Evolutionary conservation across 805 yeast species (phyloP).

Genomic region (Teunomyces cretensis): DNA sequence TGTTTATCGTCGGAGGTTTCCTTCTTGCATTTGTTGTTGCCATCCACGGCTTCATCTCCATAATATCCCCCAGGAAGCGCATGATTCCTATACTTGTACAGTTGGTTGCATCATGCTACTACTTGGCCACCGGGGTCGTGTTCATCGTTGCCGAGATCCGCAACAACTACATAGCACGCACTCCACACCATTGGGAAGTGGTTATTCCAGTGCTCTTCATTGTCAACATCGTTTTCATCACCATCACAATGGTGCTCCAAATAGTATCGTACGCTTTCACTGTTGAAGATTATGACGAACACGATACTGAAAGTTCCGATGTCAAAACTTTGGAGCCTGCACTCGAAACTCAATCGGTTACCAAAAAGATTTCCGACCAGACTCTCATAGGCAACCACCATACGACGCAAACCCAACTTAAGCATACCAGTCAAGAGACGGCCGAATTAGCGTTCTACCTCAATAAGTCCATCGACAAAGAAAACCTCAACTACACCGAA

Average conservation of each 20-base stretch:
- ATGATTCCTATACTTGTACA: neutral
- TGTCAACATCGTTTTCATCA: slow-evolving; percentile 6
- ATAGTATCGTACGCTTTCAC: slow-evolving; percentile 2
- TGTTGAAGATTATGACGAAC: neutral
- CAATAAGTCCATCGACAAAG: slow-evolving; percentile 7
- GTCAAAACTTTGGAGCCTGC: neutral
- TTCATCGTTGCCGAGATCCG: slow-evolving; percentile 3
- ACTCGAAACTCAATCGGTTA: neutral
- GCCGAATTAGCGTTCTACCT: slow-evolving; percentile 7
- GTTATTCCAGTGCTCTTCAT: slow-evolving; percentile 5
- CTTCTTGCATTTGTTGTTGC: neutral
- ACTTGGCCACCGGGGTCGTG: slow-evolving; percentile 6
- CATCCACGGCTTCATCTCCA: neutral
- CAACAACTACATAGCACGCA: neutral
- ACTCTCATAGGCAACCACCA: slow-evolving; percentile 6
- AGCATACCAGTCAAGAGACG: slow-evolving; percentile 5
- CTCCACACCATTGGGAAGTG: slow-evolving; percentile 4
- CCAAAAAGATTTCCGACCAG: slow-evolving; percentile 12
- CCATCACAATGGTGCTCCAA: slow-evolving; percentile 2
- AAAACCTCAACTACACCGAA: slow-evolving; percentile 10
- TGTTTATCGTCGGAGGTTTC: slow-evolving; percentile 3
- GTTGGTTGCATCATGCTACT: neutral
- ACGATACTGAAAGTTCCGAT: neutral
- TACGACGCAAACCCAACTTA: neutral
- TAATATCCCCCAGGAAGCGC: neutral